Base-by-base conservation (phyloP, 192 early-diverging fungal species). In the Coemansia sp. region DNA sequence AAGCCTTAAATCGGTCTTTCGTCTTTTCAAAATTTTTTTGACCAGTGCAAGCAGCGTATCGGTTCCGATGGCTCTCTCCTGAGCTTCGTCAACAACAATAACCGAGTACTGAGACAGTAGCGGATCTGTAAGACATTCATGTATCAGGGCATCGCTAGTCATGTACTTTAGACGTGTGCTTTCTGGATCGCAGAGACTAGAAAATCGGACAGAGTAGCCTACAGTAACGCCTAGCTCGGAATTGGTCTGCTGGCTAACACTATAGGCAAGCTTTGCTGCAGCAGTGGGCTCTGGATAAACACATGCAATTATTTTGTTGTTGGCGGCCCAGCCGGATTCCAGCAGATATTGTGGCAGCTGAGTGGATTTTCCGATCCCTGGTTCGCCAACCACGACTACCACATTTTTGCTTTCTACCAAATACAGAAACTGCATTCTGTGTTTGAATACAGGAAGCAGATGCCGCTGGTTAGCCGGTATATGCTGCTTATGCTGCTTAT, bases 151-250 rank as follows among this genome's bases (percentile, higher is more conserved):
- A 83, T 95, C 95, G 67, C 97, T 95, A 8, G 97, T 97, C 93
- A 99, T 91, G 77, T 94, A 96, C 70, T 96, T 99, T 48, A 99
- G 84, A 60, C 97, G 94, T 52, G 85, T 88, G 7, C 91, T 93
- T 56, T 91, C 88, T 1, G 94, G 88, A 32, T 88, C 87, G 11
- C 91, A 95, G 56, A 91, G 91, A 63, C 97, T 94, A 64, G 97
- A 93, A 64, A 99, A 99, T 64, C 96, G 92, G 68, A 99, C 96
- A 2, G 94, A 93, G 74, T 97, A 99, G 8, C 96, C 96, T 50
- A 99, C 96, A 62, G 96, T 94, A 42, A 94, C 86, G 28, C 97
- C 97, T 7, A 96, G 68, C 48, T 92, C 86, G 48, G 92, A 93
- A 51, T 91, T 93, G 38, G 96, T 93, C 72, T 97, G 96, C 75